Percentiles rank a stretch among this genome's conserved stretches.
Conservation (phyloP, 208 protist species). For the Crithidia expoeki region DNA sequence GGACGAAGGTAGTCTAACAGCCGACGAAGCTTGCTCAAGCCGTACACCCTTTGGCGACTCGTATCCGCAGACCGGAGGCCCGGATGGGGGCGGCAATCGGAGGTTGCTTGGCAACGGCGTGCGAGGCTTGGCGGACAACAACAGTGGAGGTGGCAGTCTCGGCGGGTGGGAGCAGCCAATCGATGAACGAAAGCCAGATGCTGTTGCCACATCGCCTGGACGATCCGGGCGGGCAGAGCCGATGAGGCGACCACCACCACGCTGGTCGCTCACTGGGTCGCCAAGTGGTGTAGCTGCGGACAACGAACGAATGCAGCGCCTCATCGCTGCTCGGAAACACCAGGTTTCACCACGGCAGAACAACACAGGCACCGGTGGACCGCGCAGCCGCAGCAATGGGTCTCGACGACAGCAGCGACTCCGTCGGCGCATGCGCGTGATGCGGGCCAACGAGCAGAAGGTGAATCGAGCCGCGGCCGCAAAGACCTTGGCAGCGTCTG, state of each 20-base stretch:
- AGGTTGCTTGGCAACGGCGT: not conserved
- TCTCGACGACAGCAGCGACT: conserved; percentile 20
- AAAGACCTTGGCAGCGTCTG: conserved; percentile 56
- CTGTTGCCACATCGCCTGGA: not conserved
- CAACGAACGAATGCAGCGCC: conserved; percentile 40
- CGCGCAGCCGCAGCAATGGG: conserved; percentile 21
- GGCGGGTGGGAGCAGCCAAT: conserved; percentile 28
- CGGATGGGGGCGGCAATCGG: not conserved
- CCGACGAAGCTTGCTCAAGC: not conserved
- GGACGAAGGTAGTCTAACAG: not conserved
- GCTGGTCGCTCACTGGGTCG: conserved; percentile 5
- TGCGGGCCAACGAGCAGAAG: conserved; percentile 57
- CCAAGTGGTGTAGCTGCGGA: conserved; percentile 5
- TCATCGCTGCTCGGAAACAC: conserved; percentile 43
- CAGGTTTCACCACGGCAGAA: conserved; percentile 22
- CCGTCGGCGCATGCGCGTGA: conserved; percentile 41
- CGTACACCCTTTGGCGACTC: conserved; percentile 7
- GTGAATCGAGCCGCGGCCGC: conserved; percentile 40
- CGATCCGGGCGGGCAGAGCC: conserved; percentile 15
- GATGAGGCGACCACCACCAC: conserved; percentile 7
- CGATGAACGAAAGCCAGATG: conserved; percentile 17
- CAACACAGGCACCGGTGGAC: conserved; percentile 4
- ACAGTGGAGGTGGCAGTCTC: conserved; percentile 14
- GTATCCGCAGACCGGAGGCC: conserved; percentile 5
- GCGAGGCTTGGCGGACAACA: conserved; percentile 1